These are phyloP conservation scores for Lyophyllum atratum DNA, from an alignment of 768 basidiomycete genomes.

Conservation along the genomic window DNA sequence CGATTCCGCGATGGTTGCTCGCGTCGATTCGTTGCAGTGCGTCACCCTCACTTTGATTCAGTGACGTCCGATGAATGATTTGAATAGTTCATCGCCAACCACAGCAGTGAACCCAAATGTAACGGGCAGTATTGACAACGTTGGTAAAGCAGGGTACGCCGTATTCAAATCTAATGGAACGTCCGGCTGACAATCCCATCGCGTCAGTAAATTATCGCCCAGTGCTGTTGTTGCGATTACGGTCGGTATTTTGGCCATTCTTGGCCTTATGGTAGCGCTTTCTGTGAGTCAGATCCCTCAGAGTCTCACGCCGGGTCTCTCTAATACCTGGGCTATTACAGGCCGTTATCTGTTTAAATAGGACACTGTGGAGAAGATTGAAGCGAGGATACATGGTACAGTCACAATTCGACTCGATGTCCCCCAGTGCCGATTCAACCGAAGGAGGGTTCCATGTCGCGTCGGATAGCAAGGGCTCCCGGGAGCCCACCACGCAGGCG, in stretches of 20 bases:
- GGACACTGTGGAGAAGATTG: slow-evolving; percentile 24
- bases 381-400: slow-evolving; percentile 29
- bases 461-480: not conserved
- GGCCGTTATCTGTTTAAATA: slow-evolving; percentile 24
- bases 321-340: slow-evolving; percentile 4
- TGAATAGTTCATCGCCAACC: not conserved
- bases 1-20: slow-evolving; percentile 29
- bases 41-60: not conserved
- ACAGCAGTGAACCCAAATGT: not conserved
- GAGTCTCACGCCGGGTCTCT: too few species aligned
- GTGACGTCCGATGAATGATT: not conserved
- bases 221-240: slow-evolving; percentile 14
- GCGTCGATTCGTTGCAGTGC: not conserved
- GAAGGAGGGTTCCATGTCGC: slow-evolving; percentile 3
- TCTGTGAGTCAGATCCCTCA: slow-evolving; percentile 13
- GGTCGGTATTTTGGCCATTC: slow-evolving; percentile 11
- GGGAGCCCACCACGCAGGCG: not conserved
- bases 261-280: slow-evolving; percentile 13
- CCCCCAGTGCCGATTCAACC: not conserved
- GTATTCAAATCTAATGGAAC: not conserved
- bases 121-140: not conserved
- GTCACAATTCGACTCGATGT: slow-evolving; percentile 24
- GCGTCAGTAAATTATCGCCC: not conserved
- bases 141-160: not conserved
- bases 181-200: not conserved